phyloP scores from a whole-genome alignment of 2,329 filamentous ascomycete genomes.

The Thelonectria discophora region DNA sequence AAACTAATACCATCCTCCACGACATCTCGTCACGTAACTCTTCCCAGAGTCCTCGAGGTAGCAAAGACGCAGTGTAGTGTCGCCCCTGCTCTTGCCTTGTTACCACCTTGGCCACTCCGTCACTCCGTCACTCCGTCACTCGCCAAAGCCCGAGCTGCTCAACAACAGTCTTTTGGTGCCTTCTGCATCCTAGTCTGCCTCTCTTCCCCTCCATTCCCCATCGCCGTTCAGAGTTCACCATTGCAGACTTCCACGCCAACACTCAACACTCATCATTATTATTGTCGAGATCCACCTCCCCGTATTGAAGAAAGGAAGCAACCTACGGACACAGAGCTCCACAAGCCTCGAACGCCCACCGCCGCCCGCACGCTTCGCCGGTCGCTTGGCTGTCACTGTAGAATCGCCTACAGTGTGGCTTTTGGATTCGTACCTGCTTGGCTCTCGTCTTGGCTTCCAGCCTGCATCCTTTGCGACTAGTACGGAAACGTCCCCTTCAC shows the following conservation, averaged over 20 bases:
- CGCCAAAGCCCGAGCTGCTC: background rate
- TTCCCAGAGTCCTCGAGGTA: background rate
- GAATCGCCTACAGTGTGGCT: background rate
- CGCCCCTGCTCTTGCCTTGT: background rate
- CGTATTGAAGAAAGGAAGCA: slow-evolving; percentile 1
- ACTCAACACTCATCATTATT: background rate
- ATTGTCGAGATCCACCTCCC: slow-evolving; percentile 2
- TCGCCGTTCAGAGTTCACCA: background rate
- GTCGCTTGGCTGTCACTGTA: background rate
- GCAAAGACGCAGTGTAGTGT: background rate
- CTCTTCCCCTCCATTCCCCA: background rate
- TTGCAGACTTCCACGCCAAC: background rate
- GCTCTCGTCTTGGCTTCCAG: background rate
- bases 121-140: background rate
- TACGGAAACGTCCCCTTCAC: background rate
- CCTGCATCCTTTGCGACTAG: background rate
- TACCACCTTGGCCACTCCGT: background rate
- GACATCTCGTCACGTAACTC: background rate
- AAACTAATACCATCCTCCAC: background rate
- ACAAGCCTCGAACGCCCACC: slow-evolving; percentile 6
- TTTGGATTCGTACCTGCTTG: slow-evolving; percentile 5
- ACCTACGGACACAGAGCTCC: slow-evolving; percentile 20
- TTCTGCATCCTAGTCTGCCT: background rate
- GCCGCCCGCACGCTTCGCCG: background rate
- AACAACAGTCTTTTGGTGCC: background rate